Percentiles rank a stretch among this genome's conserved stretches.
phyloP scores from a whole-genome alignment of 2,329 filamentous ascomycete genomes.

The Xylaria sp. region DNA sequence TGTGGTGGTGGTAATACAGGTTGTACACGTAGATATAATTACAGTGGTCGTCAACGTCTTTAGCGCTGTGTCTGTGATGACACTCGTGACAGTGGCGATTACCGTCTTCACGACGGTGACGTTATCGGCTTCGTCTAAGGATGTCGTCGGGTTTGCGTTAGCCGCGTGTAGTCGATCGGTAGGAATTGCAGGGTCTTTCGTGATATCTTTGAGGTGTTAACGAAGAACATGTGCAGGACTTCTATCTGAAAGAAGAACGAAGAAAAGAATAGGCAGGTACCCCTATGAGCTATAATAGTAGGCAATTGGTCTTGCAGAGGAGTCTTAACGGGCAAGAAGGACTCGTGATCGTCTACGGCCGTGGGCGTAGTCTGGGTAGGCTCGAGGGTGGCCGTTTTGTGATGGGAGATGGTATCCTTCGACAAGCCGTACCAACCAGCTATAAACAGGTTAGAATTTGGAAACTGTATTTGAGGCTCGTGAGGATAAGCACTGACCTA shows the following conservation, averaged over 20 bases:
- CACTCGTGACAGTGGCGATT: conserved; percentile 30
- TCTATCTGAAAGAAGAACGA: not conserved
- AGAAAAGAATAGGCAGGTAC: conserved; percentile 10
- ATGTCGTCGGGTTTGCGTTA: not conserved
- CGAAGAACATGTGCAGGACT: not conserved
- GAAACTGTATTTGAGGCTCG: no score
- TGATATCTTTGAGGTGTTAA: conserved; percentile 17
- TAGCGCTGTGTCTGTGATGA: conserved; percentile 30
- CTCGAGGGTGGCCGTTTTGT: not conserved
- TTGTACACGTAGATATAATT: conserved; percentile 25
- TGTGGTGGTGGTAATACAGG: not conserved
- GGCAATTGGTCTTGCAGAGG: no score
- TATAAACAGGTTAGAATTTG: conserved; percentile 13
- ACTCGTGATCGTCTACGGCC: conserved; percentile 1
- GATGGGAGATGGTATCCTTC: conserved; percentile 33
- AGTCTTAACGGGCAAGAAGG: conserved; percentile 5
- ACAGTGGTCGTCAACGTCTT: conserved; percentile 31
- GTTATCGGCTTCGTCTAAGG: not conserved
- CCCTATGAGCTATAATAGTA: not conserved
- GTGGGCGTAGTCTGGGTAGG: conserved; percentile 10
- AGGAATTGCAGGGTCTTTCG: not conserved
- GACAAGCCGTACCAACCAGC: conserved; percentile 42
- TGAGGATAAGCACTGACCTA: conserved; percentile 33
- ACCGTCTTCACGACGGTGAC: conserved; percentile 31
- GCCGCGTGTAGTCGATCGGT: conserved; percentile 3